phyloP scores from a whole-genome alignment of 2,329 filamentous ascomycete genomes.

The Alternaria sp. region DNA sequence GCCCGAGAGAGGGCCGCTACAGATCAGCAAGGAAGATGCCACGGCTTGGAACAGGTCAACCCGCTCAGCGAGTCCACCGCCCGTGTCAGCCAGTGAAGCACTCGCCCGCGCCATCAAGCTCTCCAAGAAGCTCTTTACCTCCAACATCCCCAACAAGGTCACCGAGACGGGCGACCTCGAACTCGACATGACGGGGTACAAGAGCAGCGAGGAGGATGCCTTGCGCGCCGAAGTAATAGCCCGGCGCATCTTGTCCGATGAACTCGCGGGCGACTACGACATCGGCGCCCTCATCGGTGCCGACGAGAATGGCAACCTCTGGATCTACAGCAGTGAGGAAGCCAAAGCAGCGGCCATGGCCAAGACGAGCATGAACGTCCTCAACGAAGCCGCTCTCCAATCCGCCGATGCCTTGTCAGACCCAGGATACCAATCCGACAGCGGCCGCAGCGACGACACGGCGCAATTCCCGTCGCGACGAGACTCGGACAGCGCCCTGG shows the following conservation, averaged over 20 bases:
- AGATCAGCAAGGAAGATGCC: slow-evolving; percentile 45
- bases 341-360: slow-evolving; percentile 89
- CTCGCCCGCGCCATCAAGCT: slow-evolving; percentile 83
- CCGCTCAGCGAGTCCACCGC: slow-evolving; percentile 79
- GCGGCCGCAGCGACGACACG: slow-evolving; percentile 68
- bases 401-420: slow-evolving; percentile 87
- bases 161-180: slow-evolving; percentile 93
- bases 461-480: slow-evolving; percentile 67
- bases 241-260: slow-evolving; percentile 88
- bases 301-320: slow-evolving; percentile 95
- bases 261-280: slow-evolving; percentile 93
- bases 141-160: slow-evolving; percentile 92
- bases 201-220: slow-evolving; percentile 90
- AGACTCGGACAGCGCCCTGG: slow-evolving; percentile 75
- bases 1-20: slow-evolving; percentile 40
- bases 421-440: slow-evolving; percentile 94
- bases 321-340: slow-evolving; percentile 98
- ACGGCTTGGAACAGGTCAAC: slow-evolving; percentile 47
- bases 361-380: slow-evolving; percentile 60
- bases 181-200: slow-evolving; percentile 98
- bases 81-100: slow-evolving; percentile 75
- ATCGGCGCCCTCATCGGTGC: slow-evolving; percentile 95
- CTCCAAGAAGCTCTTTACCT: slow-evolving; percentile 85
- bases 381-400: slow-evolving; percentile 62
- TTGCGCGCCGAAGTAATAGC: slow-evolving; percentile 92